phyloP scores from a whole-genome alignment of 192 early-diverging fungal species.

The Mycoemilia scoparia region DNA sequence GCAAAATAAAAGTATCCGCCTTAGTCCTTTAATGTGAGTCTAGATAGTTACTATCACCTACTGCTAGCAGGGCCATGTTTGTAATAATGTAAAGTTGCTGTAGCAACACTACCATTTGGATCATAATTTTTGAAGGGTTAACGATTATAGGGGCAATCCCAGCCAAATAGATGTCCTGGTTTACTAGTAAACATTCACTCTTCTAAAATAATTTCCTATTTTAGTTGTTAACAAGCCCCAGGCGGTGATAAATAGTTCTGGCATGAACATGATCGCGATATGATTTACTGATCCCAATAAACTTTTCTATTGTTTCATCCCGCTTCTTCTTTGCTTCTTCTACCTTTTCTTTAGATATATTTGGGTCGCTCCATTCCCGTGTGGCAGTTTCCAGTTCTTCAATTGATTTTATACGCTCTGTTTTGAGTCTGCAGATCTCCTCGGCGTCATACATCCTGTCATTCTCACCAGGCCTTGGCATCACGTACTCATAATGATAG shows the following conservation, averaged over 20 bases:
- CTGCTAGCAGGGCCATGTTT: no score
- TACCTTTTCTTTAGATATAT: neutral
- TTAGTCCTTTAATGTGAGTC: no score
- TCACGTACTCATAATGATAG: constrained; percentile 34
- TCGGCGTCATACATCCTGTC: constrained; percentile 23
- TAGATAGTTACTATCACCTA: no score
- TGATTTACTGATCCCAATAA: constrained; percentile 26
- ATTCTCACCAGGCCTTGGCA: constrained; percentile 29
- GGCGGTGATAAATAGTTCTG: constrained; percentile 32
- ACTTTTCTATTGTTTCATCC: constrained; percentile 12
- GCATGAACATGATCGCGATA: constrained; percentile 30
- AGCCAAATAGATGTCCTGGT: no score
- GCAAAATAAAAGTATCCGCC: no score
- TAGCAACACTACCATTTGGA: no score
- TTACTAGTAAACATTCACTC: no score
- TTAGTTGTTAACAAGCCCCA: constrained; percentile 17
- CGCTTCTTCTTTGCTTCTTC: constrained; percentile 14
- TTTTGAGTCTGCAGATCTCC: constrained; percentile 15
- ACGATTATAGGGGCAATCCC: no score
- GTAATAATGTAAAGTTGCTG: no score
- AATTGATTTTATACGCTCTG: constrained; percentile 13
- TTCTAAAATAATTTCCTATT: no score
- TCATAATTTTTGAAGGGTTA: no score
- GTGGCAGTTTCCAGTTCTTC: constrained; percentile 26
- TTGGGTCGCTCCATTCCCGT: constrained; percentile 23